Base-by-base conservation (phyloP, 768 basidiomycete genomes). In the Mycena crocata region DNA sequence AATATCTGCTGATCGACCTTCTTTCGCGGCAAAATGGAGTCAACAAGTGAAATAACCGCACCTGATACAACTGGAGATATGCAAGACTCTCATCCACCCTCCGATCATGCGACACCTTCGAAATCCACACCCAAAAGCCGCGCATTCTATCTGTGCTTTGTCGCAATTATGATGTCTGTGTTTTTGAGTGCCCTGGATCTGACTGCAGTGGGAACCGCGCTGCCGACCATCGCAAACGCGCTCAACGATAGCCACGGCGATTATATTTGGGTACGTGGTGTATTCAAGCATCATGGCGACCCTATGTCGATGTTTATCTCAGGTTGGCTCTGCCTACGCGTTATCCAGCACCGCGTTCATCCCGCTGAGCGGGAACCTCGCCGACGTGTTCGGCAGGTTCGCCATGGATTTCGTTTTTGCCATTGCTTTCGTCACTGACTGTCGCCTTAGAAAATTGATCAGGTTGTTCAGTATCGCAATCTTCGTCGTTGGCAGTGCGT, bases 401-500 rank as follows among this genome's bases (percentile, higher is more conserved):
- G 14, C 2, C 12, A 17, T 32, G 5, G 2, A 28, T 51, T 2
- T 8, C n/a, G n/a, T n/a, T 30, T n/a, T 14, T 28, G 13, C 2
- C 12, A 1, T 9, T 28, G 3, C 1, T 23, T 6, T 31, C 52
- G 34, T n/a, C 17, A 26, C 28, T 45, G 7, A 34, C 21, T 31
- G 19, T 21, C 23, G n/a, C 21, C 21, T 13, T 50, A 64, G 58
- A n/a, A 72, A 73, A 24, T 75, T 78, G 1, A 64, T 76, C 26
- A 67, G 80, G 46, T 57, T 83, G 2, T 12, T 71, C 1, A 49
- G 46, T 17, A 71, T 83, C 13, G 62, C 66, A 6, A 62, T 81
- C 14, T 84, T 83, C 54, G 79, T 79, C 0, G 45, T 83, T 23
- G 85, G 85, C 0, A 81, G 80, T n/a, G 81, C 79, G 12, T 40